Percentiles rank a stretch among this genome's conserved stretches.
phyloP scores from a whole-genome alignment of 768 basidiomycete genomes.

The Krasilnikovozyma curviuscula region DNA sequence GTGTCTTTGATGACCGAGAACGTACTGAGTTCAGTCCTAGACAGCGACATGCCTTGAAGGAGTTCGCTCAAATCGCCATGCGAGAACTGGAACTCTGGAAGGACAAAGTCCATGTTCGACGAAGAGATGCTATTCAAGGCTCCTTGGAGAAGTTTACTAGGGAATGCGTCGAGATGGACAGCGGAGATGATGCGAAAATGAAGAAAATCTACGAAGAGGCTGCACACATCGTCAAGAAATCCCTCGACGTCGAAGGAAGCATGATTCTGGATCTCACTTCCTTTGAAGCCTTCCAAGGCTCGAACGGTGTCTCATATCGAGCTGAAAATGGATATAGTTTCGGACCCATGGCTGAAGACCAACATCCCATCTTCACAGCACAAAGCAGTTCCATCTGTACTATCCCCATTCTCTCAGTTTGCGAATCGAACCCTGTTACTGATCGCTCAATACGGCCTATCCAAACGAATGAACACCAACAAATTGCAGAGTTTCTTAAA shows the following conservation, averaged over 20 bases:
- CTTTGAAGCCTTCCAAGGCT: too few relatives aligned
- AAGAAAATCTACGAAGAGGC: conserved; percentile 80
- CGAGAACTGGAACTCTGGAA: conserved; percentile 90
- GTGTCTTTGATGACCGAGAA: conserved; percentile 66
- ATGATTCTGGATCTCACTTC: conserved; percentile 82
- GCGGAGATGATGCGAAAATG: conserved; percentile 38
- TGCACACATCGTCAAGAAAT: conserved; percentile 67
- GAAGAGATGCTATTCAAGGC: conserved; percentile 75
- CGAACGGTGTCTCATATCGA: too few relatives aligned
- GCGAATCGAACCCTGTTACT: conserved; percentile 6
- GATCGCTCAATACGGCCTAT: conserved; percentile 31
- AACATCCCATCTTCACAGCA: too few relatives aligned
- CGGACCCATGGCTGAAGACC: too few relatives aligned
- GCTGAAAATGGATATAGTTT: too few relatives aligned
- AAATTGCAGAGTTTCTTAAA: conserved; percentile 55
- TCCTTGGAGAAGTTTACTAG: conserved; percentile 96
- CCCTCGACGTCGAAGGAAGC: conserved; percentile 79
- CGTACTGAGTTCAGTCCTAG: conserved; percentile 69
- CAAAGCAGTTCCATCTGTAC: conserved; percentile 22
- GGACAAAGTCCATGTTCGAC: conserved; percentile 80
- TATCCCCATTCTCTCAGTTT: conserved; percentile 23
- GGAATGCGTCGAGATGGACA: conserved; percentile 81
- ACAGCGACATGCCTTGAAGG: conserved; percentile 77
- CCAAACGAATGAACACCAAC: conserved; percentile 49
- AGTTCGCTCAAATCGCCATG: conserved; percentile 75